Evolutionary conservation across 345 rosid genomes (phyloP).

Genomic region (Brassica cretica): DNA sequence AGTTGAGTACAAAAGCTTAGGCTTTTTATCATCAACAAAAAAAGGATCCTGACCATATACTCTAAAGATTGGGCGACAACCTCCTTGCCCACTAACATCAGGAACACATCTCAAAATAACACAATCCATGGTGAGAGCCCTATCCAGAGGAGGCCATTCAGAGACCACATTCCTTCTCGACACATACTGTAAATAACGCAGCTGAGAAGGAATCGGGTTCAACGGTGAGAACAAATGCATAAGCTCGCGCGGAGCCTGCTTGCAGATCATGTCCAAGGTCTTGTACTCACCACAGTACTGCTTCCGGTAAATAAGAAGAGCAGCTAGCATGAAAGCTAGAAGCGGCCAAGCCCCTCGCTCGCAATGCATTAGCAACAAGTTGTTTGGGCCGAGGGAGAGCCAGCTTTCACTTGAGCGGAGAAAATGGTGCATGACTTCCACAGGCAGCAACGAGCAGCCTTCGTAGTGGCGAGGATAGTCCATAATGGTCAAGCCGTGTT

Average conservation of each 20-base stretch:
- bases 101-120: constrained; percentile 77
- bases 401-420: constrained; percentile 91
- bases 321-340: constrained; percentile 82
- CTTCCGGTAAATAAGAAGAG: constrained; percentile 78
- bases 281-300: constrained; percentile 80
- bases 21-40: constrained; percentile 54
- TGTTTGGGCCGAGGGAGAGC: constrained; percentile 80
- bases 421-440: constrained; percentile 90
- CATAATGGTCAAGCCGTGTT: constrained; percentile 83
- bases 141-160: constrained; percentile 93
- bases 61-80: constrained; percentile 82
- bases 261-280: constrained; percentile 90
- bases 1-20: constrained; percentile 63
- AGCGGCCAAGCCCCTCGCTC: constrained; percentile 89
- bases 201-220: constrained; percentile 87
- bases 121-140: constrained; percentile 89
- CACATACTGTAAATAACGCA: constrained; percentile 82
- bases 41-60: constrained; percentile 87
- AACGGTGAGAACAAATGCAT: constrained; percentile 70
- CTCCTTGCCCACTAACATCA: constrained; percentile 68
- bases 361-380: constrained; percentile 85
- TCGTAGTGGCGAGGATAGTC: constrained; percentile 95
- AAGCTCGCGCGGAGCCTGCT: constrained; percentile 89
- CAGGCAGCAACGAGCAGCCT: constrained; percentile 79
- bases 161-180: constrained; percentile 84